phyloP scores from a whole-genome alignment of 495 filamentous ascomycete species.

The Neurospora sublineolata region DNA sequence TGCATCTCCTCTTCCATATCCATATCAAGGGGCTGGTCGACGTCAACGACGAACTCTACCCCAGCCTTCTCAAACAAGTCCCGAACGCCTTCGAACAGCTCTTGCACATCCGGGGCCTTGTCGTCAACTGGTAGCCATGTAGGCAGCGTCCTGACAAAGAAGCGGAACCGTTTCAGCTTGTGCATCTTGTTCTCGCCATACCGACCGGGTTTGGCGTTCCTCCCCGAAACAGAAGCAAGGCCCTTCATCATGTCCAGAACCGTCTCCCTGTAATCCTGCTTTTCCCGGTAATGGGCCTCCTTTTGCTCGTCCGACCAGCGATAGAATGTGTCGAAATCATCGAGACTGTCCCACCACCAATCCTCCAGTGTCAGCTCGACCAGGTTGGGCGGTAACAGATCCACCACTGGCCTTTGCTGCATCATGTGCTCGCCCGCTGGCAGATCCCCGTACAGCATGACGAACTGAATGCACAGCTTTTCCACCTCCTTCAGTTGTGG shows the following conservation, averaged over 20 bases:
- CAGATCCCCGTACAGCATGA: conserved; percentile 11
- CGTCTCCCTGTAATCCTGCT: conserved; percentile 10
- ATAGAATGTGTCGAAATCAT: conserved; percentile 6
- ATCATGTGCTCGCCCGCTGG: conserved; percentile 4
- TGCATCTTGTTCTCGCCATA: conserved; percentile 1
- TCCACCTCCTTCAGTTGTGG: conserved; percentile 8
- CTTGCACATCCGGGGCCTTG: neutral
- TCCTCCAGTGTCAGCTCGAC: conserved; percentile 23
- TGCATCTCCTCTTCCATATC: neutral
- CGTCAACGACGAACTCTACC: conserved; percentile 16
- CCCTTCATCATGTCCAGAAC: conserved; percentile 12
- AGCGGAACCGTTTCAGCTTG: conserved; percentile 11
- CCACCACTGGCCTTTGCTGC: conserved; percentile 3
- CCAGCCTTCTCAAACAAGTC: conserved; percentile 9
- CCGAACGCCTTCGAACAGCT: conserved; percentile 9
- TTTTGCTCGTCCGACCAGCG: conserved; percentile 9
- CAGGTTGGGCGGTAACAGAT: conserved; percentile 20
- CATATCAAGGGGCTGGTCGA: neutral
- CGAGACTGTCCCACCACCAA: conserved; percentile 21
- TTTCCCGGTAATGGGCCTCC: conserved; percentile 11
- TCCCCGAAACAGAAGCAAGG: conserved; percentile 9
- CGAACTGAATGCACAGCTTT: conserved; percentile 19
- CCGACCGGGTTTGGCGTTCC: neutral
- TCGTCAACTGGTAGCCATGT: conserved; percentile 17
- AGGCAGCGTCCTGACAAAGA: conserved; percentile 18